Conservation (phyloP, 495 filamentous ascomycete species). For the Darksidea phi region DNA sequence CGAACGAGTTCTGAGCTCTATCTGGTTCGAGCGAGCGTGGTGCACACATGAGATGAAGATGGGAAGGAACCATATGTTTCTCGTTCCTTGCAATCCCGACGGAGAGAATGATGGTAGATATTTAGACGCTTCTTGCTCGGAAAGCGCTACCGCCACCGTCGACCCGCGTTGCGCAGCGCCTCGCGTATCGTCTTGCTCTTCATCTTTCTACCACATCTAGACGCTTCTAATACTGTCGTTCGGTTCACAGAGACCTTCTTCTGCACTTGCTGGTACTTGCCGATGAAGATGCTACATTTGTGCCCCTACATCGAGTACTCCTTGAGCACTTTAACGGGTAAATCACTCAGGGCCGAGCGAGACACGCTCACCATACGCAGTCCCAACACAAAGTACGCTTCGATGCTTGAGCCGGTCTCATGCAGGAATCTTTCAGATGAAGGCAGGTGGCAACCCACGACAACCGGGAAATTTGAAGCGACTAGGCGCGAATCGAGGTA, state of each 20-base stretch:
- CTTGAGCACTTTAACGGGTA: conserved; percentile 11
- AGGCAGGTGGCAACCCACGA: conserved; percentile 37
- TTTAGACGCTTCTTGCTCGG: too few species aligned
- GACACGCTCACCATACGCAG: conserved; percentile 33
- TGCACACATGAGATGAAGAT: conserved; percentile 42
- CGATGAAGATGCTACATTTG: conserved; percentile 19
- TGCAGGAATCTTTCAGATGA: conserved; percentile 38
- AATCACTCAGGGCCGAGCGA: conserved; percentile 15
- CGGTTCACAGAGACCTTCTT: conserved; percentile 39
- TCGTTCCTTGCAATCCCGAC: conserved; percentile 29
- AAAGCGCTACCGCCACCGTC: too few species aligned
- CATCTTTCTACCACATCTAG: too few species aligned
- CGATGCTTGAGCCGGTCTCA: background rate
- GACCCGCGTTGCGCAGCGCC: too few species aligned
- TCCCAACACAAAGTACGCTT: conserved; percentile 3
- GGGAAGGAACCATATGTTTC: conserved; percentile 37
- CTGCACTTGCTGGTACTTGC: conserved; percentile 37
- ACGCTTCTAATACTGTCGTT: conserved; percentile 31
- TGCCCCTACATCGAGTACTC: conserved; percentile 9
- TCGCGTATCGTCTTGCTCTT: too few species aligned
- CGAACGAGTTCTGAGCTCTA: conserved; percentile 36
- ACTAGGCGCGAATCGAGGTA: conserved; percentile 39
- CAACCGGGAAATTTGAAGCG: conserved; percentile 33
- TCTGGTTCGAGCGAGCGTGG: conserved; percentile 42
- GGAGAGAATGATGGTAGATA: conserved; percentile 15